A percentile compares a stretch with the other conserved stretches of the same genome.
Conservation (phyloP, 345 rosid genomes). For the Rhizophora mangle region DNA sequence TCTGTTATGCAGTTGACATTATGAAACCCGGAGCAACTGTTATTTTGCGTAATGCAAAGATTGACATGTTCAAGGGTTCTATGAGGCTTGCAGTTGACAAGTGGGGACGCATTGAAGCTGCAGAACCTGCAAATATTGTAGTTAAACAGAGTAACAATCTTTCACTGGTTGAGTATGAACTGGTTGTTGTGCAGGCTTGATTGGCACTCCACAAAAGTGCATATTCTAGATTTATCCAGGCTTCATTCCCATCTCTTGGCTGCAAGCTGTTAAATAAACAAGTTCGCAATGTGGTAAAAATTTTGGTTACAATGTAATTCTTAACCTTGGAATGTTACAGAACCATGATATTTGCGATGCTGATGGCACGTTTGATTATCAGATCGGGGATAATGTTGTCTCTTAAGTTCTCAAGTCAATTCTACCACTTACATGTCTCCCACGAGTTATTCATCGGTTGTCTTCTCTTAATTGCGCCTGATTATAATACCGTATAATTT, state of each 20-base stretch:
- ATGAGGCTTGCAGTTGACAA: slow-evolving; percentile 98
- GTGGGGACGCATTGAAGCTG: slow-evolving; percentile 87
- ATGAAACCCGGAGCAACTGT: slow-evolving; percentile 67
- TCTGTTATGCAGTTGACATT: slow-evolving; percentile 54
- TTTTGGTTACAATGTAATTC: slow-evolving; percentile 19
- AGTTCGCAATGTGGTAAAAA: slow-evolving; percentile 17
- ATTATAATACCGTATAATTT: too few species aligned
- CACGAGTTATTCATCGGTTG: background rate
- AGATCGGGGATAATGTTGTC: slow-evolving; percentile 1
- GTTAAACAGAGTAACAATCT: slow-evolving; percentile 79
- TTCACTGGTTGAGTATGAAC: slow-evolving; percentile 82
- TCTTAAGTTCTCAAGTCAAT: background rate
- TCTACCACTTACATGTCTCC: background rate
- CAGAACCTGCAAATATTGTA: slow-evolving; percentile 58
- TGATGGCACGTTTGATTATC: background rate
- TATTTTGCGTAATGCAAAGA: slow-evolving; percentile 83
- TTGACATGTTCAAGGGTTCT: slow-evolving; percentile 91
- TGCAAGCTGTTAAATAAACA: slow-evolving; percentile 14
- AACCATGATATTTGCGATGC: background rate
- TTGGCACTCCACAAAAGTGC: slow-evolving; percentile 26
- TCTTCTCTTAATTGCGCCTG: too few species aligned
- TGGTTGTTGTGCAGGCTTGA: slow-evolving; percentile 65
- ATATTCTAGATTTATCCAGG: slow-evolving; percentile 22
- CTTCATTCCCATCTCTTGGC: slow-evolving; percentile 25
- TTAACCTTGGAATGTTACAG: background rate